These are phyloP conservation scores for Yarrowia sp. DNA, from an alignment of 805 yeast genomes.

Conservation along the genomic window DNA sequence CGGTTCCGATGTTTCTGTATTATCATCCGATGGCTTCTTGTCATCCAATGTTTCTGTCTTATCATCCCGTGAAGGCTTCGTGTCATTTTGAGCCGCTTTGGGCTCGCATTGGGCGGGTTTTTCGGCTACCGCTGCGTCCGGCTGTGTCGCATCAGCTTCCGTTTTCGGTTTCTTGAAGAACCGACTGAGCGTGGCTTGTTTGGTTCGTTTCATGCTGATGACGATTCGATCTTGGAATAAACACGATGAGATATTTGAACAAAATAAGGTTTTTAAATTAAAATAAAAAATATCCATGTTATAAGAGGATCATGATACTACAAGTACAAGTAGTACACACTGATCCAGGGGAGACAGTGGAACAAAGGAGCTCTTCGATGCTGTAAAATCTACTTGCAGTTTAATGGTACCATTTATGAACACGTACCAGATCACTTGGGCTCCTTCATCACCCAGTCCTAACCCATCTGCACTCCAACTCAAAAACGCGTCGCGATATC, in stretches of 20 bases:
- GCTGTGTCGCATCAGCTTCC: background rate
- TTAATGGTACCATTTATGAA: too few relatives aligned
- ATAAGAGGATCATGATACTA: too few relatives aligned
- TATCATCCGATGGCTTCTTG: too few relatives aligned
- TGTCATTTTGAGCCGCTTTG: background rate
- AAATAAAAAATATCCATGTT: too few relatives aligned
- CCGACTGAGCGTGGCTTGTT: conserved; percentile 21
- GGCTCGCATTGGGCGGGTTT: background rate
- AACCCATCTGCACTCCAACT: conserved; percentile 8
- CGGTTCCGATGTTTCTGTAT: background rate
- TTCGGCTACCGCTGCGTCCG: background rate
- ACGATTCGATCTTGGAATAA: background rate
- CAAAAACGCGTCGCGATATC: conserved; percentile 31
- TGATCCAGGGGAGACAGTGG: too few relatives aligned
- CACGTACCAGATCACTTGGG: background rate
- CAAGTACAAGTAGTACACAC: too few relatives aligned
- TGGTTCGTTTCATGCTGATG: conserved; percentile 27
- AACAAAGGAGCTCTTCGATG: too few relatives aligned
- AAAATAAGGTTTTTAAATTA: background rate
- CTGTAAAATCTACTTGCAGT: too few relatives aligned
- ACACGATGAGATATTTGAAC: background rate
- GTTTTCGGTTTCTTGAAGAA: conserved; percentile 28
- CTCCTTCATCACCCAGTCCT: background rate
- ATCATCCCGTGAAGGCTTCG: background rate
- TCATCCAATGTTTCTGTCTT: background rate